These are phyloP conservation scores for Penicillium macrosclerotiorum DNA, from an alignment of 495 filamentous ascomycete species.

Conservation along the genomic window DNA sequence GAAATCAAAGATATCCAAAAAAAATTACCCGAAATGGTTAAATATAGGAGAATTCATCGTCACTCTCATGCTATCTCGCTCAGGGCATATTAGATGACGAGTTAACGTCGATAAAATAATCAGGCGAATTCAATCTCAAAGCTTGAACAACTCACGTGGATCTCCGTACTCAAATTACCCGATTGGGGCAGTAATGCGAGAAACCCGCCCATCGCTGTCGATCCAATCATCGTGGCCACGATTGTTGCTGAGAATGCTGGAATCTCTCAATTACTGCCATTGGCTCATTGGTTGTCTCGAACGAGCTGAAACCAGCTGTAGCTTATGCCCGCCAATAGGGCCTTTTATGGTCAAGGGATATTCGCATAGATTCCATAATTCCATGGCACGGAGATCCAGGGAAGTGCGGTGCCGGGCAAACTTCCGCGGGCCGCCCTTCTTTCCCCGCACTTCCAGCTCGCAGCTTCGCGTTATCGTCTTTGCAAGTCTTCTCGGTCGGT, in stretches of 20 bases:
- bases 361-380: neutral
- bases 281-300: no score
- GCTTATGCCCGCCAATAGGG: no score
- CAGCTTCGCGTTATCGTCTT: neutral
- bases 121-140: neutral
- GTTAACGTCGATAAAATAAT: no score
- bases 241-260: no score
- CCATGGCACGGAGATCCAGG: neutral
- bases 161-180: constrained; percentile 8
- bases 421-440: neutral
- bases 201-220: no score
- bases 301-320: no score
- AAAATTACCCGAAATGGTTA: constrained; percentile 2
- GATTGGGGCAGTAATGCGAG: constrained; percentile 10
- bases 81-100: neutral
- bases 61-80: neutral
- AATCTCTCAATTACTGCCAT: no score
- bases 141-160: neutral
- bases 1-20: no score
- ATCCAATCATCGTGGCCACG: no score
- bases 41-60: neutral
- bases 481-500: neutral
- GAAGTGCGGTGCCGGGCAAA: neutral
- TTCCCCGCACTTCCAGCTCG: neutral
- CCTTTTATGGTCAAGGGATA: neutral